Evolutionary conservation across 805 yeast genomes (phyloP), one percentile per base, ranked within the genome.

Genomic region (Yarrowia osloensis): DNA sequence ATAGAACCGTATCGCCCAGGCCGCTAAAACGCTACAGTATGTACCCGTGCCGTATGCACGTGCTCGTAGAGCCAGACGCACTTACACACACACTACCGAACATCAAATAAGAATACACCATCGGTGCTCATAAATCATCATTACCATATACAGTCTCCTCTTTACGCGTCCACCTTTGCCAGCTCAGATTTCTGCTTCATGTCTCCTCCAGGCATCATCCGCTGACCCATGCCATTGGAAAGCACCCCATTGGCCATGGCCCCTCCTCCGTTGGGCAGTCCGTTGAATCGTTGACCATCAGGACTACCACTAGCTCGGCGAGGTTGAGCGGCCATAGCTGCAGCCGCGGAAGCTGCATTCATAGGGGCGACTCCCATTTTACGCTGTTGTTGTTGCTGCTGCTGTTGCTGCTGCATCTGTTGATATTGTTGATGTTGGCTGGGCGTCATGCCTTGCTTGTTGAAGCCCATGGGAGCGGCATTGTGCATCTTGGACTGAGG

Each of bases 141-240:
- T 57, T 57, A 57, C 63, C 40, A 57, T 57, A 57, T 57, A 57
- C 63, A 57, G 63, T 57, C 49, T 55, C 28, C 63, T 39, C 63
- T 39, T 54, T 28, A 57, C 63, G 63, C 63, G 22, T 57, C 63
- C 47, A 57, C 63, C 63, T 57, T 57, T 19, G 63, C 49, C 63
- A 57, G 37, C 63, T 57, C 63, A 19, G 63, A 57, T 40, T 57
- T 57, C 49, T 57, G 63, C 63, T 57, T 57, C 63, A 57, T 28
- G 37, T 57, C 63, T 39, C 49, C 63, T 39, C 61, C 61, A 22
- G 49, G 49, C 63, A 57, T 57, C 35, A 57, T 57, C 63, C 63
- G 63, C 37, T 57, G 63, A n/a, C 63, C 49, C 63, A 57, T 57
- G 49, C 63, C 49, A 24, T 57, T 57, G n/a, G 63, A 4, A 40